Conservation (phyloP, 164 flowering plant species). For the Annona squamosa region DNA sequence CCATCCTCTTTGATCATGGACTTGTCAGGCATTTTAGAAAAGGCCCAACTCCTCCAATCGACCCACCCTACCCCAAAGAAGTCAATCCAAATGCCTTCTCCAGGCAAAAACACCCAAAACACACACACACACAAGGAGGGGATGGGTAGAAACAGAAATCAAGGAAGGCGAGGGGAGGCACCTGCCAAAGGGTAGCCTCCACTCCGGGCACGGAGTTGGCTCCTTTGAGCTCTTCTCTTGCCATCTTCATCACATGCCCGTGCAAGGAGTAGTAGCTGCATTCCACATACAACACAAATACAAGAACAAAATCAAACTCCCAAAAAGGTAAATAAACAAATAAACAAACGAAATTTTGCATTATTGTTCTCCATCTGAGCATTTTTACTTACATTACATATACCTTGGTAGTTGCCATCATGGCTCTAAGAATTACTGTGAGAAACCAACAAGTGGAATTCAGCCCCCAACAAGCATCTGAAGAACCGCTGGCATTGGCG, state of each 20-base stretch:
- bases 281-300: not conserved
- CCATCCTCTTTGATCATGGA: no score
- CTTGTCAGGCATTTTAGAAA: no score
- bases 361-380: not conserved
- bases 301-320: not conserved
- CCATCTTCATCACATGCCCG: conserved; percentile 76
- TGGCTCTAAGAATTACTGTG: not conserved
- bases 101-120: not conserved
- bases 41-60: no score
- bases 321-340: not conserved
- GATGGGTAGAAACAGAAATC: not conserved
- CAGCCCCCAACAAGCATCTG: no score
- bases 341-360: not conserved
- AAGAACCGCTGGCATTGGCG: no score
- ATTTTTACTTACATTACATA: conserved; percentile 43
- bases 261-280: conserved; percentile 63
- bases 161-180: not conserved
- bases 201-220: conserved; percentile 67
- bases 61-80: no score
- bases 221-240: conserved; percentile 60
- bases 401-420: conserved; percentile 34
- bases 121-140: not conserved
- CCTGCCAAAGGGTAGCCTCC: conserved; percentile 91
- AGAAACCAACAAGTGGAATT: no score
- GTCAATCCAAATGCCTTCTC: no score